phyloP scores from a whole-genome alignment of 495 filamentous ascomycete species.

The Neurospora sp. region DNA sequence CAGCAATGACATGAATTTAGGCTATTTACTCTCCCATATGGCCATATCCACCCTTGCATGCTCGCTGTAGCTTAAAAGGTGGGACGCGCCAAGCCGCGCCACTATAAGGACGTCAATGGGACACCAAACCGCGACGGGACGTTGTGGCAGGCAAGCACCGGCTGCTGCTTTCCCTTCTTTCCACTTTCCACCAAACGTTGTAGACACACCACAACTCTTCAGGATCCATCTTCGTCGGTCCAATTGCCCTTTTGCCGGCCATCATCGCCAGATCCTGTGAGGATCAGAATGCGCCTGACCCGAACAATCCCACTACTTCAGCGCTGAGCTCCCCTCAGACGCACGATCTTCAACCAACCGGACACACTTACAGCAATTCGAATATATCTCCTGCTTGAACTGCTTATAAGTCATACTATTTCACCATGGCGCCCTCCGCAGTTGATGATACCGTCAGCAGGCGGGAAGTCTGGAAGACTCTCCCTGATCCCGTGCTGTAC shows the following conservation, averaged over 20 bases:
- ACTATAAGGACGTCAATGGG: not conserved
- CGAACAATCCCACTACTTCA: not conserved
- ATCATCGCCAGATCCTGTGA: not conserved
- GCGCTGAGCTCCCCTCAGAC: not conserved
- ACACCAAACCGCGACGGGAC: not conserved
- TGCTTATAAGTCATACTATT: not conserved
- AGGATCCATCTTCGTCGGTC: not conserved
- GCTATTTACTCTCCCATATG: not conserved
- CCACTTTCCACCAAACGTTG: not conserved
- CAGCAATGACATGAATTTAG: not conserved
- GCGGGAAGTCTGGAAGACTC: constrained; percentile 28
- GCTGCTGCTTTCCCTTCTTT: not conserved
- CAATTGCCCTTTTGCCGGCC: not conserved
- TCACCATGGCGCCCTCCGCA: constrained; percentile 35
- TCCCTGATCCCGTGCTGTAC: constrained; percentile 36
- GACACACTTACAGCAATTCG: not conserved
- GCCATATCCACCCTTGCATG: not conserved
- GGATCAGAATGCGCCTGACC: not conserved
- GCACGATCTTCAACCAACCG: not conserved
- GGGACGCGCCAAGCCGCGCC: not conserved
- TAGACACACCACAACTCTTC: not conserved
- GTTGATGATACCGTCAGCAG: constrained; percentile 25
- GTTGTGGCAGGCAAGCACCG: not conserved
- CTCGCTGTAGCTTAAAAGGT: not conserved
- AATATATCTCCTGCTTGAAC: not conserved